Base-by-base conservation (phyloP, 2,329 filamentous ascomycete genomes). In the Aspergillus puulaauensis region DNA sequence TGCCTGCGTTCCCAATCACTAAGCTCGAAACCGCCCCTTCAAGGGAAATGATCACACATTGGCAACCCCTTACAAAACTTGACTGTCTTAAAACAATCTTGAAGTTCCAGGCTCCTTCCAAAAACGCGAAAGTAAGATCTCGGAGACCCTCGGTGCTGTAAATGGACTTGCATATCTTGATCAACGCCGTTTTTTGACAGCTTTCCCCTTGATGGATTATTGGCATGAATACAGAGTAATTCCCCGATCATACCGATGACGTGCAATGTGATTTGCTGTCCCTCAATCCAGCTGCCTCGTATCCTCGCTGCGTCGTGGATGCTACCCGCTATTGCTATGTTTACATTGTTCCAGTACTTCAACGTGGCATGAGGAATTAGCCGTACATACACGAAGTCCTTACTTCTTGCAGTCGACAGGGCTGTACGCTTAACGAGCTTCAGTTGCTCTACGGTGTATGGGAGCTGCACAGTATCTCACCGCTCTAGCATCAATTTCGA, bases 351-450 rank as follows among this genome's bases (percentile, higher is more conserved):
- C 35, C 43, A 41, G 12, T 35, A 39, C 43, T 56, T 41, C 56
- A 63, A 63, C 62, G 57, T 64, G 57, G 58, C 58, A 52, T 43
- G 24, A 40, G 51, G 44, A 60, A 48, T 50, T 54, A 44, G 41
- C 47, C 41, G 35, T 55, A 55, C 58, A 60, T 44, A 11, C 27
- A 31, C 27, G 27, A 46, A 56, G 53, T 51, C 55, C 61, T 33
- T 45, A 40, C 40, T 52, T 52, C 59, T 52, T 57, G 56, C 51
- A 61, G 53, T 31, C 19, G 56, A 47, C 43, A 46, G 54, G 41
- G 55, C 23, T 40, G n/a, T 50, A 35, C 35, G 33, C 3, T 19
- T 23, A 3, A 52, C 17, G 9, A 8, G 27, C 27, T 31, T 31
- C 27, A 33, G n/a, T 21, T 37, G 56, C 21, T 55, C 27, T 40